Base-by-base conservation (phyloP, 2,329 filamentous ascomycete species). In the Aschersonia sp. region DNA sequence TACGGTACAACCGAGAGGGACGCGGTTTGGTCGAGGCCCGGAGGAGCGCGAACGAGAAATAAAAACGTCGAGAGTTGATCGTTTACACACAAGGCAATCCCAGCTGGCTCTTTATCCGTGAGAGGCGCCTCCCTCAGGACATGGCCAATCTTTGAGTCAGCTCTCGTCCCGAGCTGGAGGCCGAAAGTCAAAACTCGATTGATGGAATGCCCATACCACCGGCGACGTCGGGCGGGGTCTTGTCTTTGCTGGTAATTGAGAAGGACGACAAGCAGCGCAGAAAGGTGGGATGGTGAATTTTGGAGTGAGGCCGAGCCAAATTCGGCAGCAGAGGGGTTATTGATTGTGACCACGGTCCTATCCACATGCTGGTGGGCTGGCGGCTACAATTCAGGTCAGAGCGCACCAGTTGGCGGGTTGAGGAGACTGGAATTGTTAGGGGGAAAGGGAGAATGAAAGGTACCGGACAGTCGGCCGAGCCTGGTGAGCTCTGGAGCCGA, bases 111-210 rank as follows among this genome's bases (percentile, higher is more conserved):
- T 48, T 47, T 44, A 49, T 54, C 55, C 56, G 22, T 57, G 60
- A 55, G 55, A 54, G 52, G 50, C 55, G 54, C 56, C 54, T 57
- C 55, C 54, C 60, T 62, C 55, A 62, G 57, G 58, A 58, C 61
- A 64, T 64, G 54, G 56, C 59, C 53, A 51, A 53, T 53, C 52
- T 54, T 45, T 51, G 51, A 58, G 58, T 57, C 54, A 58, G 53
- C 55, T 53, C 49, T 58, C 55, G 51, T 59, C 49, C 51, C 55
- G 56, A 55, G 56, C 57, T 55, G 55, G 50, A 53, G 56, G 53
- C 49, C 22, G 51, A 52, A 49, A 41, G 40, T 41, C 10, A n/a
- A 12, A 14, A n/a, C 10, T 50, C 45, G 48, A 35, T 46, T 41
- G 47, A 30, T 22, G 46, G 50, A 51, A 50, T 45, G 48, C 48